A percentile compares a stretch with the other conserved stretches of the same genome.
Evolutionary conservation across 495 filamentous ascomycete genomes (phyloP).

Genomic region (Terfezia boudieri): DNA sequence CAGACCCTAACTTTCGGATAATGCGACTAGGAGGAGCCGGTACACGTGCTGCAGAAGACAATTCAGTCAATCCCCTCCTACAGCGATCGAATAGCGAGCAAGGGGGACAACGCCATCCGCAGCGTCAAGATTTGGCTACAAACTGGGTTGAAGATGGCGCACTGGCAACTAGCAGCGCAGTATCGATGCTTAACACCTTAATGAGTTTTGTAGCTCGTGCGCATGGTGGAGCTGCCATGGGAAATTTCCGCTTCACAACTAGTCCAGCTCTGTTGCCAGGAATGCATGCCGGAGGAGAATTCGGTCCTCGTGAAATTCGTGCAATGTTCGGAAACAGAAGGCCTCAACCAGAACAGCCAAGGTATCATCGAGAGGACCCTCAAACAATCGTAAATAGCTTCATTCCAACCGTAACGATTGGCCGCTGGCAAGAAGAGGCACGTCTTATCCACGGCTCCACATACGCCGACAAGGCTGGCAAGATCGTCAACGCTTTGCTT

Average conservation of each 20-base stretch:
- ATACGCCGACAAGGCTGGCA: slow-evolving; percentile 46
- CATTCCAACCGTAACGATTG: slow-evolving; percentile 39
- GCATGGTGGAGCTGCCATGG: neutral
- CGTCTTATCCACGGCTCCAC: slow-evolving; percentile 54
- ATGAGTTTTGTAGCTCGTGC: slow-evolving; percentile 30
- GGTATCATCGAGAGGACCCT: slow-evolving; percentile 16
- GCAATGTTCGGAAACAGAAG: slow-evolving; percentile 34
- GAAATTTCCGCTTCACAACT: neutral
- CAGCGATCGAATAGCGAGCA: slow-evolving; percentile 16
- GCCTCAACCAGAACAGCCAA: slow-evolving; percentile 20
- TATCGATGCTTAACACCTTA: slow-evolving; percentile 36
- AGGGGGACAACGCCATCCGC: slow-evolving; percentile 4
- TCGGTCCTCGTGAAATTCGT: slow-evolving; percentile 33
- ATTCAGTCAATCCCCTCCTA: slow-evolving; percentile 16
- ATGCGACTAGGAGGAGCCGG: slow-evolving; percentile 9
- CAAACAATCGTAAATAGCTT: slow-evolving; percentile 27
- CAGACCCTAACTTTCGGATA: neutral
- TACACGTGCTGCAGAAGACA: slow-evolving; percentile 10
- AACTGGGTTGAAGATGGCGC: slow-evolving; percentile 34
- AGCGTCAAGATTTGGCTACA: slow-evolving; percentile 21
- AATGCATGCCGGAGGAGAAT: slow-evolving; percentile 8
- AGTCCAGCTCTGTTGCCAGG: neutral
- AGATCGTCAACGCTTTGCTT: slow-evolving; percentile 49
- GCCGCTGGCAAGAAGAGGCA: slow-evolving; percentile 79
- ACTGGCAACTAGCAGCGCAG: slow-evolving; percentile 22